phyloP scores from a whole-genome alignment of 2,329 filamentous ascomycete genomes.

The Rutstroemia sp. region DNA sequence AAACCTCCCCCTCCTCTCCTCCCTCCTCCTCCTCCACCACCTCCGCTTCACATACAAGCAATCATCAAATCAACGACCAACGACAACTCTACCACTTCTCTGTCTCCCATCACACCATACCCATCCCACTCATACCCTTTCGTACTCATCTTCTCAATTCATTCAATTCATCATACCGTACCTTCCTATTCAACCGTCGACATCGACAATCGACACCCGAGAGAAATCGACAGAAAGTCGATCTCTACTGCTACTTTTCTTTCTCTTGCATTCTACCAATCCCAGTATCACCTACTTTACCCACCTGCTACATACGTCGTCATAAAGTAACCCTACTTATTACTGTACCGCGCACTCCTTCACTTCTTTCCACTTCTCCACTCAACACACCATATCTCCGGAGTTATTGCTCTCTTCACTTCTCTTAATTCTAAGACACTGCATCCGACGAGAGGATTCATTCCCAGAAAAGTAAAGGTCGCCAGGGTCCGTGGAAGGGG shows the following conservation, averaged over 20 bases:
- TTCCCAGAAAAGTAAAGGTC: not conserved
- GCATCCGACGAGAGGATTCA: not conserved
- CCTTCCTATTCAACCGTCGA: too few species aligned
- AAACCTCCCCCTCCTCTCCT: not conserved
- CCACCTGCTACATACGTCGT: too few species aligned
- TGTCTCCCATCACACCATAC: not conserved
- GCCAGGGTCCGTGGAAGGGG: not conserved
- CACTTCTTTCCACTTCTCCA: not conserved
- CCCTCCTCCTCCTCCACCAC: not conserved
- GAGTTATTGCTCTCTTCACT: not conserved
- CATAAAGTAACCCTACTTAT: too few species aligned
- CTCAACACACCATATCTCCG: not conserved
- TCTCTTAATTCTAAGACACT: not conserved
- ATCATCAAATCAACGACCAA: not conserved
- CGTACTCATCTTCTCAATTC: not conserved
- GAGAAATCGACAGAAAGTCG: too few species aligned
- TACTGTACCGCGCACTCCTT: not conserved
- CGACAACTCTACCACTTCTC: not conserved
- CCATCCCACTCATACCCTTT: not conserved
- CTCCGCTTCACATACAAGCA: not conserved
- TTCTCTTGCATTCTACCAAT: too few species aligned
- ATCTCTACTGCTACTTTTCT: too few species aligned
- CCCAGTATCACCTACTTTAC: too few species aligned
- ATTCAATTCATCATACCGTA: too few species aligned
- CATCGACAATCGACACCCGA: too few species aligned